These are phyloP conservation scores for Coffea canephora DNA, from an alignment of 257 asterid genomes.

Conservation along the genomic window DNA sequence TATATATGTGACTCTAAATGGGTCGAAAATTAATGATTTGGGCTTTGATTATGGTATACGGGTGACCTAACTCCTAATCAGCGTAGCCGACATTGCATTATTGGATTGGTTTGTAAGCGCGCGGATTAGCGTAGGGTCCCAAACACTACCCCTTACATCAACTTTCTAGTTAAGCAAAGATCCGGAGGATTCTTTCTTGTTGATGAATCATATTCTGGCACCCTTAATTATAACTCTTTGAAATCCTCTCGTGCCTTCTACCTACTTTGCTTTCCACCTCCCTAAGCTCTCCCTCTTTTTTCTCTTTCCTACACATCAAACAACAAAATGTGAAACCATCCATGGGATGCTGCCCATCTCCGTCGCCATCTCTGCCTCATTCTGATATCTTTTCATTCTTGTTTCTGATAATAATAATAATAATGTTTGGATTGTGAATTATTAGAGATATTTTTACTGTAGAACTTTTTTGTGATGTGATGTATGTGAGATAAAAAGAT, in stretches of 20 bases:
- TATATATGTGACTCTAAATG: no score
- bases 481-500: no score
- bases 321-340: conserved; percentile 25
- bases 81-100: conserved; percentile 58
- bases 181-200: conserved; percentile 49
- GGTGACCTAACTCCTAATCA: conserved; percentile 51
- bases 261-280: conserved; percentile 31
- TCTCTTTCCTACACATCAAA: conserved; percentile 34
- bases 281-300: neutral
- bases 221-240: conserved; percentile 37
- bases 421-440: no score
- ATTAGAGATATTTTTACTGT: no score
- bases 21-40: neutral
- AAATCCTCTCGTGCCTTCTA: conserved; percentile 41
- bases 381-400: neutral
- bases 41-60: neutral
- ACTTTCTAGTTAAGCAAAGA: conserved; percentile 59
- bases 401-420: no score
- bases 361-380: conserved; percentile 6
- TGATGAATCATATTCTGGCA: conserved; percentile 45
- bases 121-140: conserved; percentile 29
- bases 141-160: conserved; percentile 26
- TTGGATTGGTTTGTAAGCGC: conserved; percentile 23
- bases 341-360: conserved; percentile 35
- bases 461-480: no score